A percentile compares a stretch with the other conserved stretches of the same genome.
Conservation (phyloP, 345 rosid species). For the Dovyalis caffra region DNA sequence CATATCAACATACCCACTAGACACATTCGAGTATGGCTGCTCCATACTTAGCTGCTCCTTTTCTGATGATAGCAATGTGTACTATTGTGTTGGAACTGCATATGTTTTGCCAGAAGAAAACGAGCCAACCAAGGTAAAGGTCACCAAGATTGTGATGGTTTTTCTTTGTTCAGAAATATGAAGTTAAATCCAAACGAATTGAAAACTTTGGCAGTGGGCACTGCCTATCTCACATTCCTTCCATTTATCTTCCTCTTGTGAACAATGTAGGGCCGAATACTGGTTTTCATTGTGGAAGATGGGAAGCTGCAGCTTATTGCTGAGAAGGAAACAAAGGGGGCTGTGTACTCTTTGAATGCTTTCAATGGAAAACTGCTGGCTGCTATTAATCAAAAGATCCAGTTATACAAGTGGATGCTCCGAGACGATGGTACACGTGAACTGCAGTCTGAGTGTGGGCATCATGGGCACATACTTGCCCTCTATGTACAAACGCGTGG, state of each 20-base stretch:
- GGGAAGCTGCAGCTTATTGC: conserved; percentile 81
- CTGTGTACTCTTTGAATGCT: conserved; percentile 79
- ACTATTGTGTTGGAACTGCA: conserved; percentile 93
- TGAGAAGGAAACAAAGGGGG: conserved; percentile 93
- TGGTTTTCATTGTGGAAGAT: conserved; percentile 83
- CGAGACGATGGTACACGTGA: conserved; percentile 86
- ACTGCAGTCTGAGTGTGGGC: conserved; percentile 88
- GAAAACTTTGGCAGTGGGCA: too few relatives aligned
- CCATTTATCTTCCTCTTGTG: too few relatives aligned
- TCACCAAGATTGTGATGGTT: neutral
- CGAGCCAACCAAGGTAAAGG: conserved; percentile 78
- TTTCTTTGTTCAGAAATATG: neutral
- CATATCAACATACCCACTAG: conserved; percentile 77
- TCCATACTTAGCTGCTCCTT: conserved; percentile 92
- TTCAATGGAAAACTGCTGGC: conserved; percentile 94
- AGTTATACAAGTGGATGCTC: conserved; percentile 89
- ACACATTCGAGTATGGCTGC: conserved; percentile 82
- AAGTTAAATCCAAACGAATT: too few relatives aligned
- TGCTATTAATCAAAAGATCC: conserved; percentile 88
- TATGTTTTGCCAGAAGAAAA: conserved; percentile 88
- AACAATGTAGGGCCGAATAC: conserved; percentile 70
- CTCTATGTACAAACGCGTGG: conserved; percentile 91
- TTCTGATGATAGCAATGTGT: conserved; percentile 68
- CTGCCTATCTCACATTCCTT: neutral
- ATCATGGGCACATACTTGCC: conserved; percentile 89